A percentile compares a stretch with the other conserved stretches of the same genome.
These are phyloP conservation scores for Pythium chondricola DNA, from an alignment of 352 stramenopile genomes.

Conservation along the genomic window DNA sequence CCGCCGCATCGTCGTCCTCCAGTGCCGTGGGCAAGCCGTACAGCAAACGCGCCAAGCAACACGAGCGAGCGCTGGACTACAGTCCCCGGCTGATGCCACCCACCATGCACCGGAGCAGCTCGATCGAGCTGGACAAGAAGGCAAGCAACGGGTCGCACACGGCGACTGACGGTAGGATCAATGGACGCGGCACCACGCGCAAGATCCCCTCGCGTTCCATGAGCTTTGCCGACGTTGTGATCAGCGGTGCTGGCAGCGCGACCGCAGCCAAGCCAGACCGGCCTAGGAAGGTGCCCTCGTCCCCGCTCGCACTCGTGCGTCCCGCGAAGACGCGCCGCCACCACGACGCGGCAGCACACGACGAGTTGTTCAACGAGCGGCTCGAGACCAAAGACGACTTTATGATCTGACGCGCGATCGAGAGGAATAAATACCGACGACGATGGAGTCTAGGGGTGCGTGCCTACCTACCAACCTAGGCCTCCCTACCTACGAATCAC, in stretches of 20 bases:
- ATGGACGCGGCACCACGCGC: conserved; percentile 15
- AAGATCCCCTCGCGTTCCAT: conserved; percentile 72
- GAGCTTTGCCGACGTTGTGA: conserved; percentile 82
- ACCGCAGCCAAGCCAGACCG: conserved; percentile 11
- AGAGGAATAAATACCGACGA: too few relatives aligned
- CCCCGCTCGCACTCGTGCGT: conserved; percentile 33
- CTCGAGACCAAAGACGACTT: conserved; percentile 69
- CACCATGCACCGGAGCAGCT: conserved; percentile 21
- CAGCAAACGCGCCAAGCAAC: conserved; percentile 24
- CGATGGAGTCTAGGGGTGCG: too few relatives aligned
- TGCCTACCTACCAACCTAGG: too few relatives aligned
- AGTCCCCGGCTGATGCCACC: conserved; percentile 41
- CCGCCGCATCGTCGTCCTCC: conserved; percentile 31
- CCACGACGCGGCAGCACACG: conserved; percentile 50
- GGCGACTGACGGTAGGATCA: not conserved
- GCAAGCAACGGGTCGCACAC: not conserved
- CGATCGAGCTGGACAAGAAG: conserved; percentile 20
- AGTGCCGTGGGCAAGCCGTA: conserved; percentile 41
- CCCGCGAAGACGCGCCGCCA: conserved; percentile 33
- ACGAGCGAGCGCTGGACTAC: conserved; percentile 17
- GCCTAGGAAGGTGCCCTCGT: conserved; percentile 31
- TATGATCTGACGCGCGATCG: conserved; percentile 60
- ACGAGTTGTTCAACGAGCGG: conserved; percentile 52
- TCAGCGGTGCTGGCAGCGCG: conserved; percentile 33
- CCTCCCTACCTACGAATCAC: conserved; percentile 1